Base-by-base conservation (phyloP, 2,329 filamentous ascomycete genomes). In the Chrysosporium queenslandicum region DNA sequence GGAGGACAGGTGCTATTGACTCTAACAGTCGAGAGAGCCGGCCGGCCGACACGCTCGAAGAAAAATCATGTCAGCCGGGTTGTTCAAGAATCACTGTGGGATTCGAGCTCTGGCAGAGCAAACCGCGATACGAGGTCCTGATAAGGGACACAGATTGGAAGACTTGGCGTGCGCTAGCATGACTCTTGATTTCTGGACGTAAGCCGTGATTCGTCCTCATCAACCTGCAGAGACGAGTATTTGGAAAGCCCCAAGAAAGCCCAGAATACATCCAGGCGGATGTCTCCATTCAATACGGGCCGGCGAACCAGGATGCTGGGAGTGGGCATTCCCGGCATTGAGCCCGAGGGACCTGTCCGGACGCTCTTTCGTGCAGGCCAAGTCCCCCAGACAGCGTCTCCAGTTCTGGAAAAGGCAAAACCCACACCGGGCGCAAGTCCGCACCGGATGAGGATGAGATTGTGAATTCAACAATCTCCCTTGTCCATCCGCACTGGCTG, bases 271-370 rank as follows among this genome's bases (percentile, higher is more conserved):
- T 34, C 11, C 32, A 4, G 11, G 32, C 11, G 5, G 2, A 25
- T 23, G 2, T 11, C 39, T 43, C 23, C 21, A 27, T 25, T 43
- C 23, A 27, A 27, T 29, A 43, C 40, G 40, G 40, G 40, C 23
- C 40, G 40, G 21, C 40, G 40, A 43, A 43, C 40, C 40, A 29
- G 40, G 40, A 43, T 43, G 14, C 40, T 43, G 40, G 40, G 40
- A 43, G 40, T 41, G 39, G 21, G 23, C 40, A 43, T 43, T 27
- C 23, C 40, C 40, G 40, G 40, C 40, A 43, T 29, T 23, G 23
- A 43, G 21, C 4, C 36, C 36, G 36, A 40, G 37, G n/a, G 20
- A 40, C 4, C 27, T 29, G 27, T n/a, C n/a, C n/a, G n/a, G n/a
- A n/a, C n/a, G n/a, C n/a, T n/a, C n/a, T n/a, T n/a, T n/a, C n/a